Conservation (phyloP, 225 moss, liverwort and hornwort genomes). For the Pleurozium schreberi region DNA sequence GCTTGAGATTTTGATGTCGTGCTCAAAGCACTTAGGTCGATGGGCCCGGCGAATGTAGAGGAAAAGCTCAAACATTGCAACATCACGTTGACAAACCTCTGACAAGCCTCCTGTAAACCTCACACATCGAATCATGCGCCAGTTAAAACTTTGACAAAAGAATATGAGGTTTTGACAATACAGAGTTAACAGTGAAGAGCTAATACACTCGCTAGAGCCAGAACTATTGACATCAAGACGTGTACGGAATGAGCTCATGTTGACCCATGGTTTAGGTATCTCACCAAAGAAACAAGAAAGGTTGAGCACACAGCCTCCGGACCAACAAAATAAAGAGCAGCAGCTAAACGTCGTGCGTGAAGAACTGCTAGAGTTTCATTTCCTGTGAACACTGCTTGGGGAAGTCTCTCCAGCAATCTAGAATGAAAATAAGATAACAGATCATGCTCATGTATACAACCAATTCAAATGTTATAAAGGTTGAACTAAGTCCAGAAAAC, state of each 20-base stretch:
- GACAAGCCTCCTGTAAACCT: conserved; percentile 44
- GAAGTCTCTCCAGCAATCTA: conserved; percentile 75
- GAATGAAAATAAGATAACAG: neutral
- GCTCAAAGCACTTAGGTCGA: conserved; percentile 26
- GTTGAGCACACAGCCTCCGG: conserved; percentile 56
- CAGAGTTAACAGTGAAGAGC: neutral
- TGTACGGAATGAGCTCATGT: neutral
- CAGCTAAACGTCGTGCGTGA: conserved; percentile 68
- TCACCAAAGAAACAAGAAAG: conserved; percentile 63
- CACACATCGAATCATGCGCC: neutral
- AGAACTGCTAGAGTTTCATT: conserved; percentile 66
- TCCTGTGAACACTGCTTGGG: conserved; percentile 66
- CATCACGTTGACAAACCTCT: conserved; percentile 41
- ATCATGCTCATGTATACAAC: neutral
- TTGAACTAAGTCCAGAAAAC: neutral
- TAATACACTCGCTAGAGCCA: neutral
- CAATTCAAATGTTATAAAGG: neutral
- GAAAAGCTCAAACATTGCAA: conserved; percentile 78
- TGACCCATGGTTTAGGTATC: neutral
- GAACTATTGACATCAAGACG: neutral
- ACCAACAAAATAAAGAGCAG: conserved; percentile 82
- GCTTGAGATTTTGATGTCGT: conserved; percentile 13
- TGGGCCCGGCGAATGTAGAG: conserved; percentile 64
- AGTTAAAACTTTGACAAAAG: neutral
- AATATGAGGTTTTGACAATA: neutral